Evolutionary conservation across 176 grass and related monocot species (phyloP), one percentile per base, ranked within the genome.

Genomic region (Zoysia japonica): DNA sequence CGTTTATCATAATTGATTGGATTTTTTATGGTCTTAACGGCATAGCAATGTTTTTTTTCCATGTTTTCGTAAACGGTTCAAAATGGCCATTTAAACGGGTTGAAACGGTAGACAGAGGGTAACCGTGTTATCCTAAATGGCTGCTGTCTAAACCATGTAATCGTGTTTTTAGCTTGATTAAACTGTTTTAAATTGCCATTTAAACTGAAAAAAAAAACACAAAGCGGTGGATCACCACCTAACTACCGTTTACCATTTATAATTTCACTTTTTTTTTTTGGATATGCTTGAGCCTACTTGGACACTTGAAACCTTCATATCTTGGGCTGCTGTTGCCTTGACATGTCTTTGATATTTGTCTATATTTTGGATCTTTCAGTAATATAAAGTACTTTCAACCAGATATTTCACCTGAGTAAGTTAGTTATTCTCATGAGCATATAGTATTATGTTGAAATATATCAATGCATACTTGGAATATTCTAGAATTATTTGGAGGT

Each of bases 351-450:
- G 39, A 20, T 66, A 17, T n/a, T 43, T 44, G 41, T 8, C 7
- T 70, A 37, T 60, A 17, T 59, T 53, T 69, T 57, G 7, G 12
- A 1, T 47, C 3, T 46, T 57, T 70, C 53, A 47, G 46, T 67
- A 60, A 69, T 59, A 4, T 57, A 20, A 80, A 69, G 6, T 57
- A 37, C 12, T 70, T 60, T 47, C 44, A 59, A 20, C 55, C 6
- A 59, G 7, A 59, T 0, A 70, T 53, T 54, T 3, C 61, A 11
- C 37, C 5, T 65, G 1, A 48, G 39, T 1, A 0, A 72, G 59
- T 72, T 85, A 66, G 44, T 19, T 63, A 46, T 68, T 71, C 36
- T 61, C 16, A 46, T 28, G 55, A 65, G 42, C n/a, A 41, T 37
- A 47, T 87, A 16, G 1, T 87, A 77, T 62, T 47, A 28, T 28